Base-by-base conservation (phyloP, 2,329 filamentous ascomycete genomes). In the Colletotrichum sojae region DNA sequence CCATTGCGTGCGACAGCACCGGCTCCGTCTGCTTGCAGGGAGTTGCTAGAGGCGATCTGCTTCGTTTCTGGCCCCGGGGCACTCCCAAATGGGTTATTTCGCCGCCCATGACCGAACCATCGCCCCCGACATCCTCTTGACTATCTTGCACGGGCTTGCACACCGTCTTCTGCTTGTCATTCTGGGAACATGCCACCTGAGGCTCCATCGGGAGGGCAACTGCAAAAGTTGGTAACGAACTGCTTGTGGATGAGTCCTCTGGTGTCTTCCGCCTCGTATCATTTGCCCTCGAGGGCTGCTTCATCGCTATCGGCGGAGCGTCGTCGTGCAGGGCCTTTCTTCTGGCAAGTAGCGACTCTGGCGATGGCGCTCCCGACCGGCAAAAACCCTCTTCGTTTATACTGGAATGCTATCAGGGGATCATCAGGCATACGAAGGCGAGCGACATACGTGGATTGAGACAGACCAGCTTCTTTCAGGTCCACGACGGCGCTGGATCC, bases 291-390 rank as follows among this genome's bases (percentile, higher is more conserved):
- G 10, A 20, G 27, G 15, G 2, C 8, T 16, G 13, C 16, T 3
- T 22, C 12, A 10, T 58, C 15, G 36, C 49, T 48, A 27, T 18
- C 20, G 39, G 18, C 15, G 48, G 43, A 27, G 8, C 2, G 20
- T 8, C 16, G 22, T 6, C 8, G 5, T 10, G 6, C 2, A 31
- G 6, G 25, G 20, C 20, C 20, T 27, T 57, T 6, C 36, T 16
- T 16, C 27, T 25, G 3, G 13, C 18, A 2, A 63, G 9, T 16
- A 63, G 12, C 3, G 66, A 66, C 22, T 60, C 54, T 6, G 61
- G 66, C 9, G 66, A 69, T 18, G 54, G 54, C 2, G 54, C 61
- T 8, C 15, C 18, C 31, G 54, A 69, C 18, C 54, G 66, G 45
- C 61, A 27, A 40, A 55, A 55, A 3, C 6, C 4, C 15, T 40